Evolutionary conservation across 768 basidiomycete genomes (phyloP).

Genomic region (Epithele typhae): DNA sequence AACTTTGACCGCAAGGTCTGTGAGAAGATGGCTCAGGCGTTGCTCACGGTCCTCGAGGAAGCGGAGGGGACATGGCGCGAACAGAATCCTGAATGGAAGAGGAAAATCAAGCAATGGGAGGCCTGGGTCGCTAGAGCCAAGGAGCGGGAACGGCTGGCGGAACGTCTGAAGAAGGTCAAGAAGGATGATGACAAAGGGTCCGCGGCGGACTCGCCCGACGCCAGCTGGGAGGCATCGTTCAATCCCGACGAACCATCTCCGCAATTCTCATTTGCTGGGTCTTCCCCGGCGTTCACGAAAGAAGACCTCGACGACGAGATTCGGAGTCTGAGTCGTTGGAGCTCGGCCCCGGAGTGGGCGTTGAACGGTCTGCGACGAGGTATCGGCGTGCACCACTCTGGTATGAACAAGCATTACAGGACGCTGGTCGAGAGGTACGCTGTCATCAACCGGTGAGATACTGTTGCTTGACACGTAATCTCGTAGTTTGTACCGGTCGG

Average conservation of each 20-base stretch:
- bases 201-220: conserved; percentile 19
- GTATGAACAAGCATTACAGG: conserved; percentile 62
- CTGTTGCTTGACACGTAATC: not conserved
- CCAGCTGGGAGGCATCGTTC: conserved; percentile 51
- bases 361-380: conserved; percentile 50
- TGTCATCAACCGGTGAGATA: too few relatives aligned
- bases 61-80: conserved; percentile 50
- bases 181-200: conserved; percentile 26
- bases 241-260: conserved; percentile 52
- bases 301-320: conserved; percentile 49
- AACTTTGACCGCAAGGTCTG: conserved; percentile 58
- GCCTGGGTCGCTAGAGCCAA: conserved; percentile 43
- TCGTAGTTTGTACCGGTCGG: conserved; percentile 53
- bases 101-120: conserved; percentile 48
- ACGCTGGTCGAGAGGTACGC: conserved; percentile 51
- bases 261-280: conserved; percentile 57
- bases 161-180: conserved; percentile 37
- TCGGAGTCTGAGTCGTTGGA: conserved; percentile 30
- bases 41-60: conserved; percentile 33
- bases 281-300: conserved; percentile 37
- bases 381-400: conserved; percentile 66
- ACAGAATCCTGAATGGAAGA: conserved; percentile 42
- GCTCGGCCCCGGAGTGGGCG: conserved; percentile 37
- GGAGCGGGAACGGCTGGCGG: conserved; percentile 42
- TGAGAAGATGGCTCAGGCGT: conserved; percentile 43